Evolutionary conservation across 805 yeast species (phyloP).

Genomic region (Isabelozyma pseudorhagii): DNA sequence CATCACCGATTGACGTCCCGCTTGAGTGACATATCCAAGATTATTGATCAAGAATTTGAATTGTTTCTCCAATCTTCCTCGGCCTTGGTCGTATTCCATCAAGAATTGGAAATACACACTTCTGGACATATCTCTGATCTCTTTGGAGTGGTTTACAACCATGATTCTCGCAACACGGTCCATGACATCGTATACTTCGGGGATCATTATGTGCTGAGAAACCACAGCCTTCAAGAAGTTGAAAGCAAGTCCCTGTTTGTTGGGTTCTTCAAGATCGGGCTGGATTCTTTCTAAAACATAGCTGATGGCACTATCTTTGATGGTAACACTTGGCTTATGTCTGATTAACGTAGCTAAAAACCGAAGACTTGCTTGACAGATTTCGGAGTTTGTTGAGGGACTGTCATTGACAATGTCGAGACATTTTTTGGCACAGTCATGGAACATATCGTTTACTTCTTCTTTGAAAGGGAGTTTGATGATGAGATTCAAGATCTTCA

Average conservation of each 20-base stretch:
- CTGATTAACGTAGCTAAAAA: slow-evolving; percentile 71
- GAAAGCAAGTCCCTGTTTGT: slow-evolving; percentile 83
- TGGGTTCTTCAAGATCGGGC: slow-evolving; percentile 90
- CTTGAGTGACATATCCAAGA: slow-evolving; percentile 76
- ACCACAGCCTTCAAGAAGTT: slow-evolving; percentile 78
- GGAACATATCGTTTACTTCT: slow-evolving; percentile 51
- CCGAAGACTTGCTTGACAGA: slow-evolving; percentile 77
- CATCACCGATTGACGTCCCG: slow-evolving; percentile 88
- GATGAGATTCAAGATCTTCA: slow-evolving; percentile 58
- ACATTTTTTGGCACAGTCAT: slow-evolving; percentile 57
- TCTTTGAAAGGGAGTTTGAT: slow-evolving; percentile 61
- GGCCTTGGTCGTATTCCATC: slow-evolving; percentile 93
- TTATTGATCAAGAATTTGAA: slow-evolving; percentile 78
- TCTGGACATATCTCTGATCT: slow-evolving; percentile 81
- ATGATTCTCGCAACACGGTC: slow-evolving; percentile 76
- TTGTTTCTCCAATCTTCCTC: slow-evolving; percentile 77
- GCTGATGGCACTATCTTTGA: slow-evolving; percentile 70
- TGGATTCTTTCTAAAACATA: slow-evolving; percentile 68
- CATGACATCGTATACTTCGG: slow-evolving; percentile 89
- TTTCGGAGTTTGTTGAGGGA: slow-evolving; percentile 72
- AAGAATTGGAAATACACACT: slow-evolving; percentile 79
- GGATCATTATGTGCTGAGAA: slow-evolving; percentile 66
- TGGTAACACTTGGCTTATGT: slow-evolving; percentile 58
- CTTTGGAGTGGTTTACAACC: slow-evolving; percentile 84
- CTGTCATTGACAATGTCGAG: slow-evolving; percentile 66